A percentile compares a stretch with the other conserved stretches of the same genome.
phyloP scores from a whole-genome alignment of 2,329 filamentous ascomycete genomes.

The Myriosclerotinia curreyana region DNA sequence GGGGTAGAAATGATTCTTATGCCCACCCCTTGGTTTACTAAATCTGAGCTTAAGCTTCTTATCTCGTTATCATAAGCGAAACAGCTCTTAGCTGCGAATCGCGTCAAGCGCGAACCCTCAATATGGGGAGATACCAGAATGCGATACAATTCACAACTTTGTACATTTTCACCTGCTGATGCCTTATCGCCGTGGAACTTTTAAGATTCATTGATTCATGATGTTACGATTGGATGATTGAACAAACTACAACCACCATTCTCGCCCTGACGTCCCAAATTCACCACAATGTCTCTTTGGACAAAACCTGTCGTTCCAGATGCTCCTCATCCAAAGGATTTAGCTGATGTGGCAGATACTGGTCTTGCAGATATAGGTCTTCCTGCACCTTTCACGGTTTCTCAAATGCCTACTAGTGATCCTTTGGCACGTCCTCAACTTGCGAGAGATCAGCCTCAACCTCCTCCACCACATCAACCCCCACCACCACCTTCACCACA shows the following conservation, averaged over 20 bases:
- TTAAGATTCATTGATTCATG: neutral
- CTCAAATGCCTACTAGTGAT: slow-evolving; percentile 26
- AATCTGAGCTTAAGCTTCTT: neutral
- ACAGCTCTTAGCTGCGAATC: neutral
- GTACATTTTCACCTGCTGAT: neutral
- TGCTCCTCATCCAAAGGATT: slow-evolving; percentile 27
- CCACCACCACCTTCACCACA: slow-evolving; percentile 36
- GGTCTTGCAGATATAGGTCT: slow-evolving; percentile 42
- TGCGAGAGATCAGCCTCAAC: slow-evolving; percentile 42
- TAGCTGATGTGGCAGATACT: slow-evolving; percentile 45
- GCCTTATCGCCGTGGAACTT: neutral
- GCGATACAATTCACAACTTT: neutral
- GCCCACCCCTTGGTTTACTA: neutral
- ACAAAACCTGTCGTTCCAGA: slow-evolving; percentile 27
- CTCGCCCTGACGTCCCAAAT: neutral
- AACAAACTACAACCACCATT: neutral
- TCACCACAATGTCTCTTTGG: slow-evolving; percentile 36
- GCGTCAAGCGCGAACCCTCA: neutral
- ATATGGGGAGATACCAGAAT: slow-evolving; percentile 1
- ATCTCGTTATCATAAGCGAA: slow-evolving; percentile 15
- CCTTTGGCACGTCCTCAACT: slow-evolving; percentile 38
- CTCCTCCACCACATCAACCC: slow-evolving; percentile 40
- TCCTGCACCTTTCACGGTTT: slow-evolving; percentile 32
- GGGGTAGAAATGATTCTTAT: neutral
- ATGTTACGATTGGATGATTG: neutral